Evolutionary conservation across 176 grass and related monocot genomes (phyloP).

Genomic region (Otatea glauca): DNA sequence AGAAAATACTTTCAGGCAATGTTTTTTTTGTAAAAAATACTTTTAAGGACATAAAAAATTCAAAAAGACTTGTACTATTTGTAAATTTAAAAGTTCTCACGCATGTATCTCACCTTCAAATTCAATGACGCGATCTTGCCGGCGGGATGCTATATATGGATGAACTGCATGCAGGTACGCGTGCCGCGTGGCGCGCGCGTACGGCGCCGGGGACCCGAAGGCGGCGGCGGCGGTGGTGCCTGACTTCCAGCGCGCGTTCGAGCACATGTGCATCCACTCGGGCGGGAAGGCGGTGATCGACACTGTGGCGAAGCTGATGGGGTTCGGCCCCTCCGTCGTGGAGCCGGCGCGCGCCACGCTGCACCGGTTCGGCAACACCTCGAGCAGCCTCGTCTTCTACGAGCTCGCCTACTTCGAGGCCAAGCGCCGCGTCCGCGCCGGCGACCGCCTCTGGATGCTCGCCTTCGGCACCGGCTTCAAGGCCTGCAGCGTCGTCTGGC

Average conservation of each 20-base stretch:
- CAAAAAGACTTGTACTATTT: background rate
- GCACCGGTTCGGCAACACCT: slow-evolving; percentile 92
- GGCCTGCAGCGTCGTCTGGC: slow-evolving; percentile 74
- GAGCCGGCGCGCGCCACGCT: slow-evolving; percentile 73
- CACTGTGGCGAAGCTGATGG: slow-evolving; percentile 70
- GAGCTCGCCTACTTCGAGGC: slow-evolving; percentile 92
- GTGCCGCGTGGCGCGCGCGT: slow-evolving; percentile 46
- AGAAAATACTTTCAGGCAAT: background rate
- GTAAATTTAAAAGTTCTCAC: background rate
- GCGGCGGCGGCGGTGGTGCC: slow-evolving; percentile 51
- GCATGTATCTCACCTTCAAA: background rate
- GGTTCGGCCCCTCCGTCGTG: slow-evolving; percentile 47
- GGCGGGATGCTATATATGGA: background rate
- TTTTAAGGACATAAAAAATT: background rate
- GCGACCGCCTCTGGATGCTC: slow-evolving; percentile 84
- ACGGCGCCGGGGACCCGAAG: slow-evolving; percentile 39
- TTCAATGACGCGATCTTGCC: background rate
- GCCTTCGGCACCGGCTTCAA: slow-evolving; percentile 92
- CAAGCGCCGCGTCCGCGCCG: slow-evolving; percentile 60
- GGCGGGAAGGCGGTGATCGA: slow-evolving; percentile 95
- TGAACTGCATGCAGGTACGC: slow-evolving; percentile 39
- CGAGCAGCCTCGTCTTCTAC: slow-evolving; percentile 93
- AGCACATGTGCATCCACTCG: slow-evolving; percentile 92
- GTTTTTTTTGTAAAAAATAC: background rate
- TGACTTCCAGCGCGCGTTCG: slow-evolving; percentile 78